Conservation (phyloP, 768 basidiomycete genomes). For the Hygrocybe punicea region DNA sequence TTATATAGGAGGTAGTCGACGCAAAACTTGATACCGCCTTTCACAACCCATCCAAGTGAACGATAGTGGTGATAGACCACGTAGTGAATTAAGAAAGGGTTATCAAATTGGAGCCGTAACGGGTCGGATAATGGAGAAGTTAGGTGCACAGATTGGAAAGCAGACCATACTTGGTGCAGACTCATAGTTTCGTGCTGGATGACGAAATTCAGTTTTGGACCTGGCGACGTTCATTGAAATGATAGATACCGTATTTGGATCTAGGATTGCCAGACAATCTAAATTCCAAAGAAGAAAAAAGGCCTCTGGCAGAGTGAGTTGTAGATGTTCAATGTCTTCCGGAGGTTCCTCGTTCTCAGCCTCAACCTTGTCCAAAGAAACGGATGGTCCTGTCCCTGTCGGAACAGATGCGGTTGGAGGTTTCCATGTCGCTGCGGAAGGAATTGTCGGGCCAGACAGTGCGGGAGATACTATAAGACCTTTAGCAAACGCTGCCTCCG, state of each 20-base stretch:
- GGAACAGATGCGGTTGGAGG: conserved; percentile 35
- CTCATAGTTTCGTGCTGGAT: conserved; percentile 52
- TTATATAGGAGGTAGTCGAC: conserved; percentile 94
- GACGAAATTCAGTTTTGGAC: not conserved
- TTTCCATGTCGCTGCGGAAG: conserved; percentile 80
- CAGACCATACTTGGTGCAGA: conserved; percentile 57
- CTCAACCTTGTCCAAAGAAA: conserved; percentile 27
- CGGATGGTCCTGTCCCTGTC: conserved; percentile 21
- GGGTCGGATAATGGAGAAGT: conserved; percentile 34
- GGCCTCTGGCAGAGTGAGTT: conserved; percentile 83
- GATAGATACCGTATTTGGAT: conserved; percentile 60
- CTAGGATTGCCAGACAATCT: conserved; percentile 71
- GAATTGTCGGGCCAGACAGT: conserved; percentile 60
- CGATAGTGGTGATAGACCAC: conserved; percentile 92
- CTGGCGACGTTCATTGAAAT: not conserved
- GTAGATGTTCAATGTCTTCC: conserved; percentile 84
- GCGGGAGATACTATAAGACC: conserved; percentile 62
- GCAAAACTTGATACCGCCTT: conserved; percentile 95
- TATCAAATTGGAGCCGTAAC: conserved; percentile 62
- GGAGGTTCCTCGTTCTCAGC: conserved; percentile 51
- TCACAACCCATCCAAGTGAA: conserved; percentile 95
- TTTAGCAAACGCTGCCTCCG: conserved; percentile 71
- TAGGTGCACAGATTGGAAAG: conserved; percentile 58
- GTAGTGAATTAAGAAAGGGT: conserved; percentile 89
- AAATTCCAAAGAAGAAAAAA: conserved; percentile 85